Conservation (phyloP, 768 basidiomycete species). For the Mycena epipterygia region DNA sequence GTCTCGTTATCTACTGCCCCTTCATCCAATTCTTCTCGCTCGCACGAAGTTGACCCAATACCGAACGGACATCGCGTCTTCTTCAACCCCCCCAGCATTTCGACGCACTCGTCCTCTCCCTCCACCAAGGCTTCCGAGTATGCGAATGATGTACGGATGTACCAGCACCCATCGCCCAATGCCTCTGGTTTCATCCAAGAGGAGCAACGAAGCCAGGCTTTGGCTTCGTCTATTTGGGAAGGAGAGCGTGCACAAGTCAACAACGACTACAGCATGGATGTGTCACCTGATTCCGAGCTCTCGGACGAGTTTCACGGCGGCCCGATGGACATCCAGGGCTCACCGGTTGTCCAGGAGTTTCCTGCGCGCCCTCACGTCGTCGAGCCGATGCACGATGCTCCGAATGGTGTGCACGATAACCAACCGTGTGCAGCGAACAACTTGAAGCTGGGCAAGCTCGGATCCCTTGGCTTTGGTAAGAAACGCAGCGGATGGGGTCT, state of each 20-base stretch:
- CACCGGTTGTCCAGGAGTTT: constrained; percentile 67
- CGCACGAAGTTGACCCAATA: constrained; percentile 27
- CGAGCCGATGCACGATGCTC: constrained; percentile 53
- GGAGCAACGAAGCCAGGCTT: constrained; percentile 47
- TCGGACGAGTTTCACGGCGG: constrained; percentile 57
- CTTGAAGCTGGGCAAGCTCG: constrained; percentile 70
- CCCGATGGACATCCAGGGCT: constrained; percentile 66
- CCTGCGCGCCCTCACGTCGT: constrained; percentile 57
- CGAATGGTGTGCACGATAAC: constrained; percentile 45
- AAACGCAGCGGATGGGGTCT: constrained; percentile 78
- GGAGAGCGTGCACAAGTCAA: constrained; percentile 41
- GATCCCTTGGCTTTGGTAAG: constrained; percentile 74
- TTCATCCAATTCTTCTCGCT: constrained; percentile 25
- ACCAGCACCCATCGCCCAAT: constrained; percentile 49
- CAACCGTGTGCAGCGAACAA: constrained; percentile 57
- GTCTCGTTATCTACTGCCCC: constrained; percentile 22
- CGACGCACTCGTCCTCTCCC: constrained; percentile 44
- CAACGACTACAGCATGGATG: constrained; percentile 73
- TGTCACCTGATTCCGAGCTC: constrained; percentile 64
- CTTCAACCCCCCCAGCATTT: constrained; percentile 20
- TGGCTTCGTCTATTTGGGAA: constrained; percentile 41
- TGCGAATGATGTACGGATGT: constrained; percentile 47
- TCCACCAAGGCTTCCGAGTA: constrained; percentile 53
- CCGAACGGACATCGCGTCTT: constrained; percentile 28
- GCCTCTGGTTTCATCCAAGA: constrained; percentile 43